phyloP scores from a whole-genome alignment of 306 rosid genomes.

The Crotalaria pallida region DNA sequence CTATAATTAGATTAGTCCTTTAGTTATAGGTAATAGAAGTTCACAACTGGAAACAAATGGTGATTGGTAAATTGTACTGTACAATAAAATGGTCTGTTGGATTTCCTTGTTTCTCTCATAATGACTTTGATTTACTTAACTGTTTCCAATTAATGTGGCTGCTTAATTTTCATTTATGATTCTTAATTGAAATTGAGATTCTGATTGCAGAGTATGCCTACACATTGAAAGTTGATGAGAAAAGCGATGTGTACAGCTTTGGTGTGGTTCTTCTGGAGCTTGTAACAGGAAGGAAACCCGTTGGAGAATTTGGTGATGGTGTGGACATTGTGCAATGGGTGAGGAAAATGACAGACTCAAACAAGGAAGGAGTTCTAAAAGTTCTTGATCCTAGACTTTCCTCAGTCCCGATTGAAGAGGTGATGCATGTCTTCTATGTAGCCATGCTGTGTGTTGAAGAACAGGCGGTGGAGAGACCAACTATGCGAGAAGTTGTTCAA shows the following conservation, averaged over 20 bases:
- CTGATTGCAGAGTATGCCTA: slow-evolving; percentile 76
- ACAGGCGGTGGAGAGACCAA: slow-evolving; percentile 67
- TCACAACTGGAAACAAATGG: background rate
- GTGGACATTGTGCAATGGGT: slow-evolving; percentile 95
- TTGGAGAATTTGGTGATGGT: slow-evolving; percentile 88
- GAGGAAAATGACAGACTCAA: slow-evolving; percentile 44
- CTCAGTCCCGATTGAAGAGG: slow-evolving; percentile 39
- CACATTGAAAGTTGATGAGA: slow-evolving; percentile 83
- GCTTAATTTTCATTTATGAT: background rate
- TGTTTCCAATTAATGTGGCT: background rate
- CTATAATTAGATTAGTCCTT: slow-evolving; percentile 1
- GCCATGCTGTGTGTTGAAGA: slow-evolving; percentile 87
- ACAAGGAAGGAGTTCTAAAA: slow-evolving; percentile 40
- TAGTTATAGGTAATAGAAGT: slow-evolving; percentile 3
- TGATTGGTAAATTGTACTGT: background rate
- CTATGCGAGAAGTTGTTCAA: slow-evolving; percentile 86
- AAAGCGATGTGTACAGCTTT: slow-evolving; percentile 84
- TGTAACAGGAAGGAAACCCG: slow-evolving; percentile 69
- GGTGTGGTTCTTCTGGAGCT: slow-evolving; percentile 84
- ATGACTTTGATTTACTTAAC: background rate
- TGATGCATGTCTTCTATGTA: slow-evolving; percentile 68
- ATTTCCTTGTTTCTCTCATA: background rate
- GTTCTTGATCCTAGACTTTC: slow-evolving; percentile 51
- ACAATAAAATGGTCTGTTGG: background rate
- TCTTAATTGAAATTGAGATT: slow-evolving; percentile 4